Evolutionary conservation across 2,329 filamentous ascomycete species (phyloP).

Genomic region (Aspergillus latus): DNA sequence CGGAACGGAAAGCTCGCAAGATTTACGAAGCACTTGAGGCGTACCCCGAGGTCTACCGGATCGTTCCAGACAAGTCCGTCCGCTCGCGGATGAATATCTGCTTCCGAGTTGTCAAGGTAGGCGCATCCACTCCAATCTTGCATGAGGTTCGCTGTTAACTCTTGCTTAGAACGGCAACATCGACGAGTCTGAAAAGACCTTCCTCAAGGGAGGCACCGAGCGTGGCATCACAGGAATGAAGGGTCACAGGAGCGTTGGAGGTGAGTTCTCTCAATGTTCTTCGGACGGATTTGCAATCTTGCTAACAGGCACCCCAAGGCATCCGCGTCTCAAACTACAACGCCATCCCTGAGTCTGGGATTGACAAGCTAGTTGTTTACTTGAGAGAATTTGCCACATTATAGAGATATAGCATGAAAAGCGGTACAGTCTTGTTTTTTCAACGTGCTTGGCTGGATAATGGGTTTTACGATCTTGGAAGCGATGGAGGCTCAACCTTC

Average conservation of each 20-base stretch:
- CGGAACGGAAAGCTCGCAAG: slow-evolving; percentile 70
- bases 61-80: slow-evolving; percentile 72
- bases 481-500: slow-evolving; percentile 15
- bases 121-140: not conserved
- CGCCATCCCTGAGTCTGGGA: slow-evolving; percentile 60
- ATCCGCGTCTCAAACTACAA: slow-evolving; percentile 91
- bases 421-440: not conserved
- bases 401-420: not conserved
- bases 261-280: slow-evolving; percentile 35
- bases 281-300: too few relatives aligned
- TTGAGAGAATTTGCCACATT: slow-evolving; percentile 54
- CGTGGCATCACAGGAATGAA: slow-evolving; percentile 75
- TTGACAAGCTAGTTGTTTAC: slow-evolving; percentile 44
- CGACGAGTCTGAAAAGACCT: slow-evolving; percentile 69
- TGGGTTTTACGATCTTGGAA: not conserved
- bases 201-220: slow-evolving; percentile 70
- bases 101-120: slow-evolving; percentile 67
- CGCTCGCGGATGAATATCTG: slow-evolving; percentile 95
- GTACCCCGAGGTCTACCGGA: slow-evolving; percentile 68
- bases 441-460: slow-evolving; percentile 9
- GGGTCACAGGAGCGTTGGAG: slow-evolving; percentile 83
- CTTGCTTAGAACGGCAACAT: slow-evolving; percentile 56
- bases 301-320: slow-evolving; percentile 9
- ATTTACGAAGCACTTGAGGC: slow-evolving; percentile 78
- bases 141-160: not conserved